Base-by-base conservation (phyloP, 768 basidiomycete genomes). In the Russula dissimulans region DNA sequence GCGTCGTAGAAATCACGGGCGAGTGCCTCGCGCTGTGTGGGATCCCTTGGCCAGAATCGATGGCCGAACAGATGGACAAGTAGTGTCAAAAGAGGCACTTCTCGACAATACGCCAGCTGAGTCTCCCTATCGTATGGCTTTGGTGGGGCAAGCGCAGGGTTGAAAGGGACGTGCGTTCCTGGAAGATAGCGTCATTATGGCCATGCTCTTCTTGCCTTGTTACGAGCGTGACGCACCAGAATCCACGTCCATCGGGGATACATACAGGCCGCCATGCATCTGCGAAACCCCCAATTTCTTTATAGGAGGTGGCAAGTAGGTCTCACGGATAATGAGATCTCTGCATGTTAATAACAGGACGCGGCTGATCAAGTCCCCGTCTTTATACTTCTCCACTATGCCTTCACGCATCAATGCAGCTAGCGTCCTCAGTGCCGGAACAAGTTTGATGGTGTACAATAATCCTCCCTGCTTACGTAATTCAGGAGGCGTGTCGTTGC, bases 391-490 rank as follows among this genome's bases (percentile, higher is more conserved):
- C 41, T 50, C 49, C 15, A 54, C 41, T 10, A 43, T 32, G 31
- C 54, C 53, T 44, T 44, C 42, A 17, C 42, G 42, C 32, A 45
- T 54, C 31, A 54, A 5, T 4, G 17, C 12, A 31, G 42, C 53
- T 17, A 50, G 53, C 53, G 32, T 54, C 29, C 54, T 54, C 54
- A 44, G n/a, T 14, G 54, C 43, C n/a, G 54, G 54, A 9, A 55
- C 54, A 4, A 45, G 54, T 26, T 55, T 55, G 32, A 43, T 14
- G 17, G 54, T 55, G 42, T 45, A 45, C 11, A 45, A 5, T 22
- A 45, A 15, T 17, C 4, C 31, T 9, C 43, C 43, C 15, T 4
- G 31, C n/a, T 45, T 17, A 32, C 9, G 5, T 5, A 6, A 29
- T 43, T 31, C 54, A 9, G 5, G 31, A 10, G 17, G 17, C 0